These are phyloP conservation scores for Aspergillus melleus DNA, from an alignment of 2,329 filamentous ascomycete species.

Conservation along the genomic window DNA sequence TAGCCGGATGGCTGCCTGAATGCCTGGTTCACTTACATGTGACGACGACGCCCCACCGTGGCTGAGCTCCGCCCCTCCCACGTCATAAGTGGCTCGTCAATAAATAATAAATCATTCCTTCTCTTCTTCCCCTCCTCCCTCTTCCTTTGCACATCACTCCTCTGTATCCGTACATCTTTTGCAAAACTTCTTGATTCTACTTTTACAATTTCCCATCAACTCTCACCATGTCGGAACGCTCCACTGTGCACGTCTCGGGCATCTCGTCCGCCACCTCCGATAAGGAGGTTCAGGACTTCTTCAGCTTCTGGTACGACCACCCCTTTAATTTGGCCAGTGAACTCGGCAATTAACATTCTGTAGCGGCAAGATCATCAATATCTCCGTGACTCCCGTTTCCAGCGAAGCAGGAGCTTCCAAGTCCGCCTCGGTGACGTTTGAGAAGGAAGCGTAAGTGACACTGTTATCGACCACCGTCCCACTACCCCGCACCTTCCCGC, in stretches of 20 bases:
- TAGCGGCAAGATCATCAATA: constrained; percentile 85
- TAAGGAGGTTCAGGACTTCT: constrained; percentile 93
- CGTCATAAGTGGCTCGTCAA: constrained; percentile 32
- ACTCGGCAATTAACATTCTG: constrained; percentile 1
- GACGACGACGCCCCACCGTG: constrained; percentile 19
- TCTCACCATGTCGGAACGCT: constrained; percentile 55
- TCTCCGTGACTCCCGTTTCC: constrained; percentile 69
- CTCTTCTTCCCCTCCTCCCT: constrained; percentile 4
- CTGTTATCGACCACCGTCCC: not conserved
- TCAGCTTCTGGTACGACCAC: constrained; percentile 80
- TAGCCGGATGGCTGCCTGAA: not conserved
- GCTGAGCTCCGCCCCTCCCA: constrained; percentile 29
- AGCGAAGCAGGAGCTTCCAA: constrained; percentile 63
- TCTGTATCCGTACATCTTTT: not conserved
- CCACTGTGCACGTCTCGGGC: constrained; percentile 84
- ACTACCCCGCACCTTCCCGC: constrained; percentile 26
- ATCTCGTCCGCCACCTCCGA: constrained; percentile 80
- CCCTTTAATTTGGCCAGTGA: not conserved
- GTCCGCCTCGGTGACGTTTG: constrained; percentile 89
- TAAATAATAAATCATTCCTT: constrained; percentile 15
- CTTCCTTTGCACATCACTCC: not conserved
- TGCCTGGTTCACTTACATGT: constrained; percentile 9
- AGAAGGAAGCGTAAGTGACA: constrained; percentile 73
- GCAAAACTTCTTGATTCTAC: not conserved
- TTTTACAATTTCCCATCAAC: not conserved